phyloP scores from a whole-genome alignment of 2,329 filamentous ascomycete species.

The Xylariaceae sp. region DNA sequence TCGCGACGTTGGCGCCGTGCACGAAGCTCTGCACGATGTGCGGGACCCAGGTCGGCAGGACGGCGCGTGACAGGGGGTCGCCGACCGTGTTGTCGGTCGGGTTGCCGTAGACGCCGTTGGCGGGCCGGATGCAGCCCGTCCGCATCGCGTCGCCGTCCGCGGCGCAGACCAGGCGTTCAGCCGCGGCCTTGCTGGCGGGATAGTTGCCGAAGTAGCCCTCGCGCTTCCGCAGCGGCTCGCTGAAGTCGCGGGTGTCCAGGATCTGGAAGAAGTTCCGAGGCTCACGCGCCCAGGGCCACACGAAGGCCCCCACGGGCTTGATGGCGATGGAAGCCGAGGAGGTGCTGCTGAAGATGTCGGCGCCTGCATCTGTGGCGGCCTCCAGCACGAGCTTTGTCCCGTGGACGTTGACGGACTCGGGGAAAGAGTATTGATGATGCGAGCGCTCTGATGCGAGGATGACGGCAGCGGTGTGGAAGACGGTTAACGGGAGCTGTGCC shows the following conservation, averaged over 20 bases:
- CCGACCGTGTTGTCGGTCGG: slow-evolving; percentile 43
- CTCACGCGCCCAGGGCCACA: slow-evolving; percentile 32
- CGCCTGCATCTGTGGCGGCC: slow-evolving; percentile 40
- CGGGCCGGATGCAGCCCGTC: slow-evolving; percentile 48
- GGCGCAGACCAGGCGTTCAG: slow-evolving; percentile 45
- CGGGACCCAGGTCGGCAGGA: slow-evolving; percentile 35
- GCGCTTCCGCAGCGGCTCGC: slow-evolving; percentile 32
- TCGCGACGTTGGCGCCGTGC: slow-evolving; percentile 37
- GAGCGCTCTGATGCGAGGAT: slow-evolving; percentile 49
- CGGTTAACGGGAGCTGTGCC: slow-evolving; percentile 44
- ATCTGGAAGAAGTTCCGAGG: slow-evolving; percentile 41
- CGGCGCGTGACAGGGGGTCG: slow-evolving; percentile 33
- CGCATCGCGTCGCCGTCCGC: slow-evolving; percentile 35
- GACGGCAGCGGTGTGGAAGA: slow-evolving; percentile 53
- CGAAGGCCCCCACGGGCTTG: slow-evolving; percentile 34
- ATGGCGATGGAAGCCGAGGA: slow-evolving; percentile 46
- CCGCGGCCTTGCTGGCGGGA: slow-evolving; percentile 45
- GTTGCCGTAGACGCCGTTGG: slow-evolving; percentile 49
- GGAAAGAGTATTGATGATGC: slow-evolving; percentile 38
- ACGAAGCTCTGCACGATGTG: slow-evolving; percentile 37
- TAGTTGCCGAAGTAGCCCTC: slow-evolving; percentile 47
- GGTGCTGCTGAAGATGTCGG: slow-evolving; percentile 48
- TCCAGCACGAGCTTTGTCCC: slow-evolving; percentile 46
- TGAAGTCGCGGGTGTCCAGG: slow-evolving; percentile 41
- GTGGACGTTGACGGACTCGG: slow-evolving; percentile 44